Evolutionary conservation across 2,329 filamentous ascomycete genomes (phyloP).

Genomic region (Ceratocystis cacaofunesta): DNA sequence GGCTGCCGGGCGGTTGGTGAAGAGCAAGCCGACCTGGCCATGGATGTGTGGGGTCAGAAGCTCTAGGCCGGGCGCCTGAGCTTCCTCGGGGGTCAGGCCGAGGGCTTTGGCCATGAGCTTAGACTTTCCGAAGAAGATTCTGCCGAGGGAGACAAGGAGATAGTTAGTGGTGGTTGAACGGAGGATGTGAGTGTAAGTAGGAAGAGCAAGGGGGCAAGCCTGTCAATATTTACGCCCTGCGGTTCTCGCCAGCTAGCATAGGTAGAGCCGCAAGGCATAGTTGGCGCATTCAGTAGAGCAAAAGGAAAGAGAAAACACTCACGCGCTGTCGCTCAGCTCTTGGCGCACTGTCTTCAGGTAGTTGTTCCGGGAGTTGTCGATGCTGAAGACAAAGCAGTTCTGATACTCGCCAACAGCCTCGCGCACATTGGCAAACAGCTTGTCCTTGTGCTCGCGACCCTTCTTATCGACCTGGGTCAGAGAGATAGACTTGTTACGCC

Average conservation of each 20-base stretch:
- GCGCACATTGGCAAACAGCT: constrained; percentile 77
- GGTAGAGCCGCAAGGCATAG: no score
- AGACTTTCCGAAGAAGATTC: constrained; percentile 97
- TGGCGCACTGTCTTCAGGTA: constrained; percentile 82
- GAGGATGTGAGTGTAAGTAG: not conserved
- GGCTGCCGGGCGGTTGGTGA: constrained; percentile 61
- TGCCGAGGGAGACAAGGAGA: constrained; percentile 24
- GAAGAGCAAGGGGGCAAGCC: not conserved
- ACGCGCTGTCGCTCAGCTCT: constrained; percentile 75
- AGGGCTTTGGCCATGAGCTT: constrained; percentile 97
- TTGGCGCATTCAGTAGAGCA: not conserved
- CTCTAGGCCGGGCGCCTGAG: constrained; percentile 65
- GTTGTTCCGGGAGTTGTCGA: constrained; percentile 97
- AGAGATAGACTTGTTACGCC: constrained; percentile 77
- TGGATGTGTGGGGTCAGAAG: constrained; percentile 52
- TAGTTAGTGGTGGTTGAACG: not conserved
- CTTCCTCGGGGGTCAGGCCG: constrained; percentile 60
- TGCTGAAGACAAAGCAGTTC: constrained; percentile 81
- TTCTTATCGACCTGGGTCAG: constrained; percentile 88
- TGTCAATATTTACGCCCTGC: no score
- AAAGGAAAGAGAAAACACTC: constrained; percentile 23
- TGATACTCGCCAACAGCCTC: constrained; percentile 72
- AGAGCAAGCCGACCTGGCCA: constrained; percentile 79
- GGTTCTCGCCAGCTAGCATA: no score
- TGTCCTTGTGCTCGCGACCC: constrained; percentile 77